phyloP scores from a whole-genome alignment of 176 grass and related monocot species.

The Bolboschoenus planiculmis region DNA sequence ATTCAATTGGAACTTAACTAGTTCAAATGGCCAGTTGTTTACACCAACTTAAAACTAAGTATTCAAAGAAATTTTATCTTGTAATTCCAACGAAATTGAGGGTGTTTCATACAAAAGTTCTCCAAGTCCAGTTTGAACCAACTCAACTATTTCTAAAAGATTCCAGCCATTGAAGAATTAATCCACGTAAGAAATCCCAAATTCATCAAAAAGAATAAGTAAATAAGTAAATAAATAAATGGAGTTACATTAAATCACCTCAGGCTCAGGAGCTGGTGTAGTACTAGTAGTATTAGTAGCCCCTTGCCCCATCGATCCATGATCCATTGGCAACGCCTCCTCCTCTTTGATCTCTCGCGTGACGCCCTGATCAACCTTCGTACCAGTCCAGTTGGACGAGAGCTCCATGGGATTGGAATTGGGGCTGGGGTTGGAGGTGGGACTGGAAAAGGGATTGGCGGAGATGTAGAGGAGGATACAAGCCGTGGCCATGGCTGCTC shows the following conservation, averaged over 20 bases:
- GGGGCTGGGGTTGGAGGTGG: neutral
- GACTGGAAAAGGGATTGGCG: constrained; percentile 25
- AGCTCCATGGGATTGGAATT: neutral
- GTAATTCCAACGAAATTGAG: neutral
- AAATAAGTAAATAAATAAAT: neutral
- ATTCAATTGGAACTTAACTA: neutral
- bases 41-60: neutral
- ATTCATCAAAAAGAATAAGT: neutral
- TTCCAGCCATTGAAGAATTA: neutral
- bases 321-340: constrained; percentile 3
- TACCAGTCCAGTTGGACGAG: constrained; percentile 16
- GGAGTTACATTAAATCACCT: neutral
- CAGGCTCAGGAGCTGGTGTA: neutral
- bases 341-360: neutral
- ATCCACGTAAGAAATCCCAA: neutral
- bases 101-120: constrained; percentile 3
- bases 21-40: neutral
- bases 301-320: neutral
- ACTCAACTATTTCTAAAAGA: neutral
- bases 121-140: neutral
- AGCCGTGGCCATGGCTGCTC: constrained; percentile 71
- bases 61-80: neutral
- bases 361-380: neutral
- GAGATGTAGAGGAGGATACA: constrained; percentile 70
- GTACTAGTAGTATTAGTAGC: neutral